These are phyloP conservation scores for Volvox carteri DNA, from an alignment of 163 green algal genomes.

Conservation along the genomic window DNA sequence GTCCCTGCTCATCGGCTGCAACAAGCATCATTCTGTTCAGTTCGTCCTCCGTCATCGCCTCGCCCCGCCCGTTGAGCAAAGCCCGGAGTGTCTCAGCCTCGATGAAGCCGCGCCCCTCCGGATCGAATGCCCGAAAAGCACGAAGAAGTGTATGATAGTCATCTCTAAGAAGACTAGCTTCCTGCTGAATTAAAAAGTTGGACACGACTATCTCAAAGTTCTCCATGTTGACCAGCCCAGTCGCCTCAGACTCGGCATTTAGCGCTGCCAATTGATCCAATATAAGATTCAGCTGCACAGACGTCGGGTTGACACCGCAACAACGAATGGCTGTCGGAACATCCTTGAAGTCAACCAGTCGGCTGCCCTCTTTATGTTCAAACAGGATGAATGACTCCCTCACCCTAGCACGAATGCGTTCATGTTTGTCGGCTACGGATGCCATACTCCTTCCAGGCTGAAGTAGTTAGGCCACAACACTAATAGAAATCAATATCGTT, in stretches of 20 bases:
- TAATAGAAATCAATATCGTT: too few relatives aligned
- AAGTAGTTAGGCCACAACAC: too few relatives aligned
- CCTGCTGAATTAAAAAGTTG: slow-evolving; percentile 67
- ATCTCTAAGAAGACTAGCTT: slow-evolving; percentile 63
- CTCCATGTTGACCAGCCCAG: slow-evolving; percentile 17
- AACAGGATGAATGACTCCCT: slow-evolving; percentile 73
- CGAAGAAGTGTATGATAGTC: slow-evolving; percentile 76
- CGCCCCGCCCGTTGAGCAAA: slow-evolving; percentile 58
- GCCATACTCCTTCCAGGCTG: neutral
- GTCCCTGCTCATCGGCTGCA: slow-evolving; percentile 66
- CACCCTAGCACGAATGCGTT: slow-evolving; percentile 49
- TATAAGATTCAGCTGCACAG: slow-evolving; percentile 64
- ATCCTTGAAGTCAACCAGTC: slow-evolving; percentile 74
- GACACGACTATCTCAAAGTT: slow-evolving; percentile 65
- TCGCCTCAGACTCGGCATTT: slow-evolving; percentile 48
- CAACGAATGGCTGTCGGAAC: slow-evolving; percentile 68
- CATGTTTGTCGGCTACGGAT: slow-evolving; percentile 1
- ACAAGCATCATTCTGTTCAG: slow-evolving; percentile 67
- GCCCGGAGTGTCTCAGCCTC: slow-evolving; percentile 65
- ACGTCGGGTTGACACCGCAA: slow-evolving; percentile 74
- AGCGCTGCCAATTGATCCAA: slow-evolving; percentile 64
- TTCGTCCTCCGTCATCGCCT: slow-evolving; percentile 70
- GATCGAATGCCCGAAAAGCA: slow-evolving; percentile 75
- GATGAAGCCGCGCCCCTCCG: slow-evolving; percentile 74
- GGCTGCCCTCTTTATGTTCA: slow-evolving; percentile 76